These are phyloP conservation scores for Scytalidium sp. DNA, from an alignment of 2,329 filamentous ascomycete genomes.

Conservation along the genomic window DNA sequence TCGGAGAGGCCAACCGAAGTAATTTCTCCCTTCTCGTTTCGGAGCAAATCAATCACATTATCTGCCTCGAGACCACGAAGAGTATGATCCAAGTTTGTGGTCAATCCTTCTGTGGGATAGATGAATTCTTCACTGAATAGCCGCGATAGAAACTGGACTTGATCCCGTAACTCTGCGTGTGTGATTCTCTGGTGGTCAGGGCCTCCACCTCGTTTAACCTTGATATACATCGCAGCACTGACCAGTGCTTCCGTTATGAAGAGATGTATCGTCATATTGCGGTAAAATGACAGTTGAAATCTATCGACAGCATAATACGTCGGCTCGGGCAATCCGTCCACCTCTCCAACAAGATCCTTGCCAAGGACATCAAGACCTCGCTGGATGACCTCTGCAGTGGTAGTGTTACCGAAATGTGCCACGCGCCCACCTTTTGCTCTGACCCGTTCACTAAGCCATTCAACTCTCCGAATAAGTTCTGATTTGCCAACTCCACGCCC, in stretches of 20 bases:
- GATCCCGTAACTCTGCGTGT: conserved; percentile 69
- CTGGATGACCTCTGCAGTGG: conserved; percentile 79
- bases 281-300: conserved; percentile 96
- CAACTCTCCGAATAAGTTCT: conserved; percentile 80
- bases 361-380: conserved; percentile 90
- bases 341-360: conserved; percentile 77
- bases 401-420: conserved; percentile 82
- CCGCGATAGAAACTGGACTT: conserved; percentile 87
- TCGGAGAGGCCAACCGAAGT: conserved; percentile 70
- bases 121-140: conserved; percentile 97
- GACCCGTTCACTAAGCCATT: conserved; percentile 84
- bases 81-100: conserved; percentile 76
- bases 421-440: conserved; percentile 85
- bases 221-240: conserved; percentile 84
- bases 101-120: conserved; percentile 83
- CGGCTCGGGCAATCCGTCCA: conserved; percentile 79
- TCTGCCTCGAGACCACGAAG: conserved; percentile 75
- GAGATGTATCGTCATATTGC: conserved; percentile 98
- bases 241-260: conserved; percentile 94
- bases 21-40: conserved; percentile 54
- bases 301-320: conserved; percentile 94
- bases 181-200: conserved; percentile 75
- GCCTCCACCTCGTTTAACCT: conserved; percentile 87
- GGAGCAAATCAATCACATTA: conserved; percentile 67
- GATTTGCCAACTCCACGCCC: conserved; percentile 87